These are phyloP conservation scores for Boletus rex-veris DNA, from an alignment of 768 basidiomycete species.

Conservation along the genomic window DNA sequence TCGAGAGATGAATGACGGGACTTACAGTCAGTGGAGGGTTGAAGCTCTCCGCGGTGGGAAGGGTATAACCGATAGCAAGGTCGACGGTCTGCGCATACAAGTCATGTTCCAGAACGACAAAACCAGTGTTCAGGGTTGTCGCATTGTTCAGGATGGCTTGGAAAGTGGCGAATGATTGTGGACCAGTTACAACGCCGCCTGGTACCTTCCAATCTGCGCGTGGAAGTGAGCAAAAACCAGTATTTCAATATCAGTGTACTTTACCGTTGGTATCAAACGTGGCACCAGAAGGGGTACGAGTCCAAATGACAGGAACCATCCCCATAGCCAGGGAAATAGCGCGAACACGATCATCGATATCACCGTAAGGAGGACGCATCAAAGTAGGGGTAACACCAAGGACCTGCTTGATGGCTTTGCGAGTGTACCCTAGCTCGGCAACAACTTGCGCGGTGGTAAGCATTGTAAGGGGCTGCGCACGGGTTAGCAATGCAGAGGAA, in stretches of 20 bases:
- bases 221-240: conserved; percentile 6
- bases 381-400: conserved; percentile 74
- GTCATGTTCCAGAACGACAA: conserved; percentile 89
- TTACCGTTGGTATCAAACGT: conserved; percentile 73
- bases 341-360: conserved; percentile 92
- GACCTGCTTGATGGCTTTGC: conserved; percentile 73
- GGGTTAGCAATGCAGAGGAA: conserved; percentile 11
- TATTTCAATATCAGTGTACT: background rate
- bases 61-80: conserved; percentile 83
- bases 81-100: conserved; percentile 83
- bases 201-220: conserved; percentile 81
- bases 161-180: conserved; percentile 65
- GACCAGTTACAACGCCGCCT: conserved; percentile 65
- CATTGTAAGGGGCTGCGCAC: conserved; percentile 53
- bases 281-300: conserved; percentile 49
- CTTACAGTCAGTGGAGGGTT: conserved; percentile 62
- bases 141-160: conserved; percentile 71
- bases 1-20: background rate
- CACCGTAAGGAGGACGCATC: conserved; percentile 81
- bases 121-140: conserved; percentile 58
- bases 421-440: conserved; percentile 92
- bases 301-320: conserved; percentile 89
- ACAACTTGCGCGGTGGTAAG: conserved; percentile 82
- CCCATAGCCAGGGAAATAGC: conserved; percentile 91
- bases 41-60: conserved; percentile 69